Base-by-base conservation (phyloP, 176 grass and related monocot species). In the Areca catechu region DNA sequence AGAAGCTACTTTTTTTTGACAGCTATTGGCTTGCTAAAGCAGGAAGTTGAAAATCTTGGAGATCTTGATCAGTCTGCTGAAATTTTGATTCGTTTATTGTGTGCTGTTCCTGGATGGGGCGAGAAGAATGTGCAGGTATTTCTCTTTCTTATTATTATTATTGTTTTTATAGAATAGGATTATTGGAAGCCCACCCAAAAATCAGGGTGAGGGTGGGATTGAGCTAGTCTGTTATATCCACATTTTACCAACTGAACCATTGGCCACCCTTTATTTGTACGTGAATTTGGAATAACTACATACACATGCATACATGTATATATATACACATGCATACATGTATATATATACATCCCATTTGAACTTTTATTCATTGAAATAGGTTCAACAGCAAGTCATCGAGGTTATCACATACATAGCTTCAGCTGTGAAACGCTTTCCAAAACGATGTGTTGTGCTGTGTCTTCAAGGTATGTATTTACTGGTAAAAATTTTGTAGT, bases 311-410 rank as follows among this genome's bases (percentile, higher is more conserved):
- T 23, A 23, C 3, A 23, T 23, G 3, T 23, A 23, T 23, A 23
- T 23, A 23, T 23, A 23, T 23, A 3, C 3, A 3, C 22, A 23
- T 23, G 22, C 22, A 23, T 29, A 34, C 10, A 34, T 34, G 1
- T 34, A 34, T 34, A 0, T 34, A 2, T 43, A 14, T 43, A 29
- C 14, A 60, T 67, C 69, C 61, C 27, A 58, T 48, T 50, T 60
- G 0, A n/a, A 52, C 20, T 24, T 63, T 74, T 29, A 43, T 71
- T 85, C 16, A 71, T 67, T 71, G 67, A 66, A 56, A 85, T 83
- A 96, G 92, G 93, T 98, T n/a, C 93, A 98, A 66, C 93, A 83
- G 54, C 87, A 98, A 76, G 84, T 88, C 65, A 88, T 98, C 59
- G 93, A 98, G 74, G 73, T 92, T 50, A 88, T 88, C 54, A 82